A percentile compares a stretch with the other conserved stretches of the same genome.
Conservation (phyloP, 179 eudicot species). For the Beta macrorhiza region DNA sequence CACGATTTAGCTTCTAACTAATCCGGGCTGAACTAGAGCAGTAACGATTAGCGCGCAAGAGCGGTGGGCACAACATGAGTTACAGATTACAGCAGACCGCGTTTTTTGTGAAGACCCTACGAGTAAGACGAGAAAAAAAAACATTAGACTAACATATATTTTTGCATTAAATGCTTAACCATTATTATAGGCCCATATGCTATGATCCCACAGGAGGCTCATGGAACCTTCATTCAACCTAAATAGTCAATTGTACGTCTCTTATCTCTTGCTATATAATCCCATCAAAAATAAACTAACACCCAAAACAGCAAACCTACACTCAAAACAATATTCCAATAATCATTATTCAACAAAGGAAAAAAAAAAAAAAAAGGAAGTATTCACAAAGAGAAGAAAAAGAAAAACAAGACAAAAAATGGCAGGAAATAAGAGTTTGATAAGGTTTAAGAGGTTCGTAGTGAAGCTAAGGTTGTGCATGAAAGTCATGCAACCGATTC, state of each 20-base stretch:
- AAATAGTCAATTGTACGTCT: not conserved
- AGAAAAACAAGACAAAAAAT: not conserved
- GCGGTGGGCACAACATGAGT: not conserved
- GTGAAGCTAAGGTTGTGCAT: conserved; percentile 27
- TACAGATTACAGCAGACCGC: conserved; percentile 1
- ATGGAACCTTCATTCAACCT: conserved; percentile 25
- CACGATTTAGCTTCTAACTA: not conserved
- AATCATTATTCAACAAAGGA: not conserved
- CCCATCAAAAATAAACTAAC: conserved; percentile 2
- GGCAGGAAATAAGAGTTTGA: conserved; percentile 26
- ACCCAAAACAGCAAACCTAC: conserved; percentile 3
- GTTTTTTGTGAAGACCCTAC: conserved; percentile 5
- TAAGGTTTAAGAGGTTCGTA: conserved; percentile 28
- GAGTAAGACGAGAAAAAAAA: conserved; percentile 1
- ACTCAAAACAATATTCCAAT: not conserved
- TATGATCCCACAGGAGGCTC: conserved; percentile 24
- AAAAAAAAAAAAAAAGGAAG: not conserved
- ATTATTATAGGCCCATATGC: conserved; percentile 11
- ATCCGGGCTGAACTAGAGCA: not conserved
- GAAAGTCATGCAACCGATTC: conserved; percentile 15
- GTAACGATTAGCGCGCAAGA: not conserved
- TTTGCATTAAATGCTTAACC: not conserved
- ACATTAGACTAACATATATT: conserved; percentile 2
- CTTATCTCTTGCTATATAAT: not conserved
- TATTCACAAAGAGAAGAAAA: not conserved